Conservation (phyloP, 2,329 filamentous ascomycete species). For the Aspergillus ochraceoroseus region DNA sequence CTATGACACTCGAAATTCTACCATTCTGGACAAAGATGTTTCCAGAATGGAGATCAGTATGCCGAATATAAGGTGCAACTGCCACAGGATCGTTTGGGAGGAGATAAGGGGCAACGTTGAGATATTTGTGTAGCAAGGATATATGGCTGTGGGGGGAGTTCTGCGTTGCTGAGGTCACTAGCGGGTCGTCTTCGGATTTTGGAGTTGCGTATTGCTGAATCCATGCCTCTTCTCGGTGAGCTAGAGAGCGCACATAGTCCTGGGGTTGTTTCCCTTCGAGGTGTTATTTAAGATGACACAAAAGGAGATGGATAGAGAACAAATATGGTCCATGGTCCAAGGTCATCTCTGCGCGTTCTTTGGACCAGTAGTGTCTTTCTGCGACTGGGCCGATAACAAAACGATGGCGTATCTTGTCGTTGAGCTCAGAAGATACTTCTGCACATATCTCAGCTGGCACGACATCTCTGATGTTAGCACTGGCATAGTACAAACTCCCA, state of each 20-base stretch:
- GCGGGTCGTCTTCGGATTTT: conserved; percentile 20
- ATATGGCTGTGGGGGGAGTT: conserved; percentile 30
- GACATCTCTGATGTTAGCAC: conserved; percentile 30
- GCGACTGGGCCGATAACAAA: conserved; percentile 40
- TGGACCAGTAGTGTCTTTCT: conserved; percentile 34
- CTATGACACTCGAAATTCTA: conserved; percentile 39
- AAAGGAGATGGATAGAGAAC: conserved; percentile 9
- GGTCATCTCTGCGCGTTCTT: conserved; percentile 31
- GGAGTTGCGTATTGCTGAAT: conserved; percentile 28
- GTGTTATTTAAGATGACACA: conserved; percentile 1
- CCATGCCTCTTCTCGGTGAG: conserved; percentile 34
- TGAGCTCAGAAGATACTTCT: conserved; percentile 27
- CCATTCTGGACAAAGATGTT: conserved; percentile 39
- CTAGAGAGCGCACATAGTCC: conserved; percentile 33
- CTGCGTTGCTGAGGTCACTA: conserved; percentile 26
- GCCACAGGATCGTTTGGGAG: conserved; percentile 25
- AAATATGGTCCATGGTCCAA: conserved; percentile 43
- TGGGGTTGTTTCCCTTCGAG: conserved; percentile 29
- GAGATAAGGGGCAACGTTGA: conserved; percentile 30
- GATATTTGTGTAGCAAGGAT: conserved; percentile 32
- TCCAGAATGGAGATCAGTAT: conserved; percentile 37
- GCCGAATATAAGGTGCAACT: conserved; percentile 33
- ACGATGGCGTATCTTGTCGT: conserved; percentile 27
- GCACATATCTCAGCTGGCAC: conserved; percentile 27
- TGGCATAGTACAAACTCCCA: conserved; percentile 38